Evolutionary conservation across 805 yeast species (phyloP).

Genomic region (Starmerella powellii): DNA sequence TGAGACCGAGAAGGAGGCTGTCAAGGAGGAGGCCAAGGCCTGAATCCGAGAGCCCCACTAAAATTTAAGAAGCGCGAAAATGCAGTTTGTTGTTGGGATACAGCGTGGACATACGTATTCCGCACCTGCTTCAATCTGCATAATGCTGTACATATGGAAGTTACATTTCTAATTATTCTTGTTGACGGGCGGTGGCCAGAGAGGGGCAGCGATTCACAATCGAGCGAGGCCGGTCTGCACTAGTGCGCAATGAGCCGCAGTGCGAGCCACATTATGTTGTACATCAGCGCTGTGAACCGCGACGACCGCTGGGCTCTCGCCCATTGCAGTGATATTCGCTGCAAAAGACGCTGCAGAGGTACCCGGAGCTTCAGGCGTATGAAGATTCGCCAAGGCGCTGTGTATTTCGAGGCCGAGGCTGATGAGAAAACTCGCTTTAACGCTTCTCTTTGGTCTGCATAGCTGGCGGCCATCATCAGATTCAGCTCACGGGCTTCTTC

Average conservation of each 20-base stretch:
- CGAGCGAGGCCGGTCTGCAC: too few species aligned
- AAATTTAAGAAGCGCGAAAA: too few species aligned
- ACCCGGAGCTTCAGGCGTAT: constrained; percentile 1
- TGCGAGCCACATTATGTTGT: neutral
- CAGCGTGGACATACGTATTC: too few species aligned
- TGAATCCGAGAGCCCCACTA: neutral
- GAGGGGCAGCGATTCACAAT: too few species aligned
- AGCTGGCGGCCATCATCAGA: constrained; percentile 13
- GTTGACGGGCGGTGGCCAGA: too few species aligned
- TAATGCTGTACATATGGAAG: too few species aligned
- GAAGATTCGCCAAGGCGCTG: neutral
- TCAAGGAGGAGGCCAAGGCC: neutral
- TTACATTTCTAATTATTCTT: too few species aligned
- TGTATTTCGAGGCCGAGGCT: neutral
- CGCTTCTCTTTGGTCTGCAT: constrained; percentile 11
- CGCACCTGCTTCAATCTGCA: too few species aligned
- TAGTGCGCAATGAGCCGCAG: constrained; percentile 1
- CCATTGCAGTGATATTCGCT: neutral
- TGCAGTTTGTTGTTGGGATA: too few species aligned
- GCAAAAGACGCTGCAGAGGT: constrained; percentile 2
- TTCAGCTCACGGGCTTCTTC: constrained; percentile 16
- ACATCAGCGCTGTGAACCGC: neutral
- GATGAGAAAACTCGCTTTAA: neutral
- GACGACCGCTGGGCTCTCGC: constrained; percentile 3
- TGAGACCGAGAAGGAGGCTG: neutral